phyloP scores from a whole-genome alignment of 2,329 filamentous ascomycete species.

The Ambrosiella xylebori region DNA sequence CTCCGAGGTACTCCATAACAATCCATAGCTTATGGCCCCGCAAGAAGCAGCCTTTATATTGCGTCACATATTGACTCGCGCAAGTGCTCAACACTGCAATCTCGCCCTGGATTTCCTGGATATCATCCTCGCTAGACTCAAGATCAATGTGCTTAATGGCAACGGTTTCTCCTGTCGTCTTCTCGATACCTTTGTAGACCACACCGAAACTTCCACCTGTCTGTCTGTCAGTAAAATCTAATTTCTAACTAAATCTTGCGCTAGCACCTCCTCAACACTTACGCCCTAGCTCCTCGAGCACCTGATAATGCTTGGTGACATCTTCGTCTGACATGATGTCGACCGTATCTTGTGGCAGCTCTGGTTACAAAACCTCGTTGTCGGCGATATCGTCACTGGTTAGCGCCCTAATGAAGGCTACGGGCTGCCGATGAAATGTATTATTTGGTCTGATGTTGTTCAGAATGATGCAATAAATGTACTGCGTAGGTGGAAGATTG shows the following conservation, averaged over 20 bases:
- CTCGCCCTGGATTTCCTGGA: slow-evolving; percentile 94
- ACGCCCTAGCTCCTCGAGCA: slow-evolving; percentile 93
- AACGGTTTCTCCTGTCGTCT: slow-evolving; percentile 75
- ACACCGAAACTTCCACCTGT: slow-evolving; percentile 86
- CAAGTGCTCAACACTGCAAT: slow-evolving; percentile 92
- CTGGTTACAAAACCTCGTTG: neutral
- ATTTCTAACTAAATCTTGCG: neutral
- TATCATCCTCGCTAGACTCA: slow-evolving; percentile 95
- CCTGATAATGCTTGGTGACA: slow-evolving; percentile 77
- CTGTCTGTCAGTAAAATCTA: slow-evolving; percentile 3
- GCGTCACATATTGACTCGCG: slow-evolving; percentile 81
- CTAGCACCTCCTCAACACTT: slow-evolving; percentile 24
- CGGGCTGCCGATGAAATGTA: no score
- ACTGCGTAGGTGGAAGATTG: no score
- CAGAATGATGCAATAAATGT: no score
- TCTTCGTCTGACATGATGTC: slow-evolving; percentile 38
- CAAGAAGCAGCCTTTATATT: slow-evolving; percentile 94
- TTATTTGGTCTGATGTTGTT: no score
- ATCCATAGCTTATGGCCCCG: slow-evolving; percentile 96
- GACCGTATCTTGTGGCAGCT: neutral
- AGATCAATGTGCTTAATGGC: slow-evolving; percentile 98
- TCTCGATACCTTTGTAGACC: slow-evolving; percentile 93
- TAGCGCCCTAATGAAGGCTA: no score
- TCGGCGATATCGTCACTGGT: no score
- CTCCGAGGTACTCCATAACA: slow-evolving; percentile 94